A percentile compares a stretch with the other conserved stretches of the same genome.
Conservation (phyloP, 495 filamentous ascomycete species). For the Penicillium paradoxum region DNA sequence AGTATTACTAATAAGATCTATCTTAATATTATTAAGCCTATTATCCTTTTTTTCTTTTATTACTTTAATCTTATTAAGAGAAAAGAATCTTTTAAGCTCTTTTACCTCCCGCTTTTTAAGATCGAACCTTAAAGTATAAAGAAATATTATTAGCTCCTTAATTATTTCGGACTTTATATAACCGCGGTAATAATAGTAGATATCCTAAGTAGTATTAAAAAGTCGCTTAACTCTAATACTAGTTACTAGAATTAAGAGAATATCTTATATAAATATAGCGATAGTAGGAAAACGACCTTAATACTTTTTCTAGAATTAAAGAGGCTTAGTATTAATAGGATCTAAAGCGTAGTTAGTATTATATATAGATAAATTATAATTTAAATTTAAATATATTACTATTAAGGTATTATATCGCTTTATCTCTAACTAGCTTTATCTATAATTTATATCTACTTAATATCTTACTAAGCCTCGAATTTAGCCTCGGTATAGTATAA, state of each 20-base stretch:
- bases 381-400: neutral
- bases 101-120: neutral
- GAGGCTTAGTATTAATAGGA: neutral
- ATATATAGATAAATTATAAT: neutral
- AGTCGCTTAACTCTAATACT: neutral
- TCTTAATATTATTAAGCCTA: neutral
- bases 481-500: too few species aligned
- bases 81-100: neutral
- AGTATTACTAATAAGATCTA: too few species aligned
- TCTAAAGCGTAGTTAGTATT: neutral
- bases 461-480: too few species aligned
- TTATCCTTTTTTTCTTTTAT: too few species aligned
- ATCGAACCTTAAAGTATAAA: neutral
- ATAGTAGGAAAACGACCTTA: neutral
- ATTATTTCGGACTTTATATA: neutral
- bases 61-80: too few species aligned
- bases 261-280: neutral
- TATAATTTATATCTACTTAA: neutral
- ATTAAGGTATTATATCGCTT: neutral
- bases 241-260: neutral
- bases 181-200: neutral
- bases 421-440: neutral
- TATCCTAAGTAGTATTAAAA: neutral
- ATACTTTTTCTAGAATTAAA: neutral
- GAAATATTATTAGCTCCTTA: neutral